These are phyloP conservation scores for Helotiales sp. DNA, from an alignment of 2,329 filamentous ascomycete genomes.

Conservation along the genomic window DNA sequence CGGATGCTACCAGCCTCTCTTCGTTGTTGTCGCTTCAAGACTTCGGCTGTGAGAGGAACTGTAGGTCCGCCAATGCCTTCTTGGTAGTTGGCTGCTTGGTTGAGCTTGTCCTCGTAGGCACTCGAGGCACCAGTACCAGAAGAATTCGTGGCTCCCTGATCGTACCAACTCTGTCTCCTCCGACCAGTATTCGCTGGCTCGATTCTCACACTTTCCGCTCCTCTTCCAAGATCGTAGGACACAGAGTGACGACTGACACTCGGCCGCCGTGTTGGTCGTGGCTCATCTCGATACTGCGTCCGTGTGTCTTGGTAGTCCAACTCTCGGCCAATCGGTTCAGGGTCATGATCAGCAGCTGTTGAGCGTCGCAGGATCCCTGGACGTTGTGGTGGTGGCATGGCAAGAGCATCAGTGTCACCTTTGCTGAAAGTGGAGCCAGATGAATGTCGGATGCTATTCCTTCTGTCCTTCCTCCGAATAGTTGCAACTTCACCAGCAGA, in stretches of 20 bases:
- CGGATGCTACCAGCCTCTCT: slow-evolving; percentile 46
- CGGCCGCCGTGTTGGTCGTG: slow-evolving; percentile 24
- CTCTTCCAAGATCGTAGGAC: slow-evolving; percentile 28
- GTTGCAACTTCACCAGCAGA: slow-evolving; percentile 24
- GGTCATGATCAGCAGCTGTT: slow-evolving; percentile 5
- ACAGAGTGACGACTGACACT: slow-evolving; percentile 29
- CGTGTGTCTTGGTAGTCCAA: slow-evolving; percentile 10
- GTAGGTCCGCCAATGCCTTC: slow-evolving; percentile 48
- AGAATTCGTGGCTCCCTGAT: slow-evolving; percentile 22
- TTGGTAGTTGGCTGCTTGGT: slow-evolving; percentile 51
- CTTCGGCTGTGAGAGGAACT: slow-evolving; percentile 55
- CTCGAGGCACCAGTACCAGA: slow-evolving; percentile 10
- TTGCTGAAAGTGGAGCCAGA: slow-evolving; percentile 20
- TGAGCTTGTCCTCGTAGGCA: slow-evolving; percentile 46
- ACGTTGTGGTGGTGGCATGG: slow-evolving; percentile 31
- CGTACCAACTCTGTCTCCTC: slow-evolving; percentile 31
- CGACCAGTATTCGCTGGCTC: slow-evolving; percentile 30
- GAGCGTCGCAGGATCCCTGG: slow-evolving; percentile 20
- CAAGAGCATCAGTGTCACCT: slow-evolving; percentile 22
- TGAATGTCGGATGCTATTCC: slow-evolving; percentile 26
- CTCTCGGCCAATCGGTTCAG: slow-evolving; percentile 5
- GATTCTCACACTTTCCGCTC: slow-evolving; percentile 18
- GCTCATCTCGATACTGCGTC: slow-evolving; percentile 15
- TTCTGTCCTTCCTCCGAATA: slow-evolving; percentile 18
- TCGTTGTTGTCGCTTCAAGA: slow-evolving; percentile 48